Conservation (phyloP, 2,329 filamentous ascomycete genomes). For the Monilinia fructigena region DNA sequence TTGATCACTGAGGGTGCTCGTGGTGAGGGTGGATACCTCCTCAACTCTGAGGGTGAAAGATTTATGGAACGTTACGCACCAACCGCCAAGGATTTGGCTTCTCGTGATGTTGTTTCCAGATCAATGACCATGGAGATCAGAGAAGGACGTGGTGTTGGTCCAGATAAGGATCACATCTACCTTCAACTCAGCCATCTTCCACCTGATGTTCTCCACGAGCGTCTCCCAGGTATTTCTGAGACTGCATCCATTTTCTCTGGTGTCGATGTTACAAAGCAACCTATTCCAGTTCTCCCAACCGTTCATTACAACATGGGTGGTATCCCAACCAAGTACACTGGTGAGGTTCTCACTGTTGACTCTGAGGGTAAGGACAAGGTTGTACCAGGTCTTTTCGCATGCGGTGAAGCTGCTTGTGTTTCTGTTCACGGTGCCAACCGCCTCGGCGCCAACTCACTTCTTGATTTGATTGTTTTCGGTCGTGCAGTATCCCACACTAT, state of each 20-base stretch:
- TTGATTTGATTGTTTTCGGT: constrained; percentile 52
- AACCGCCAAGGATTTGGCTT: constrained; percentile 50
- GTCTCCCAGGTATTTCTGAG: constrained; percentile 51
- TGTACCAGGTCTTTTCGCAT: constrained; percentile 49
- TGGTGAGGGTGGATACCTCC: constrained; percentile 50
- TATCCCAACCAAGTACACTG: constrained; percentile 50
- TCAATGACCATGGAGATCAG: constrained; percentile 51
- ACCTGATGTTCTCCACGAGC: constrained; percentile 47
- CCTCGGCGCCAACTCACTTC: constrained; percentile 49
- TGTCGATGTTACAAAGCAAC: constrained; percentile 48
- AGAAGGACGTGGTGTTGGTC: constrained; percentile 47
- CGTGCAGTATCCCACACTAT: constrained; percentile 85
- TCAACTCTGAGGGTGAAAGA: constrained; percentile 49
- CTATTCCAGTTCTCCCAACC: constrained; percentile 51
- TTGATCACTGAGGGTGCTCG: constrained; percentile 51
- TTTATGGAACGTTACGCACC: constrained; percentile 54
- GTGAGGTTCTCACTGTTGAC: constrained; percentile 47
- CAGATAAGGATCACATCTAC: constrained; percentile 49
- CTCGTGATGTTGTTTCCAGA: constrained; percentile 48
- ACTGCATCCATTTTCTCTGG: constrained; percentile 51
- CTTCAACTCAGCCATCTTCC: constrained; percentile 50
- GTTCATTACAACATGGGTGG: constrained; percentile 54
- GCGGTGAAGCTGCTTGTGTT: constrained; percentile 50
- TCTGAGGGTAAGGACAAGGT: constrained; percentile 43
- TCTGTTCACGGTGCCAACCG: constrained; percentile 51